A percentile compares a stretch with the other conserved stretches of the same genome.
Evolutionary conservation across 2,329 filamentous ascomycete species (phyloP).

Genomic region (Berkeleyomyces basicola): DNA sequence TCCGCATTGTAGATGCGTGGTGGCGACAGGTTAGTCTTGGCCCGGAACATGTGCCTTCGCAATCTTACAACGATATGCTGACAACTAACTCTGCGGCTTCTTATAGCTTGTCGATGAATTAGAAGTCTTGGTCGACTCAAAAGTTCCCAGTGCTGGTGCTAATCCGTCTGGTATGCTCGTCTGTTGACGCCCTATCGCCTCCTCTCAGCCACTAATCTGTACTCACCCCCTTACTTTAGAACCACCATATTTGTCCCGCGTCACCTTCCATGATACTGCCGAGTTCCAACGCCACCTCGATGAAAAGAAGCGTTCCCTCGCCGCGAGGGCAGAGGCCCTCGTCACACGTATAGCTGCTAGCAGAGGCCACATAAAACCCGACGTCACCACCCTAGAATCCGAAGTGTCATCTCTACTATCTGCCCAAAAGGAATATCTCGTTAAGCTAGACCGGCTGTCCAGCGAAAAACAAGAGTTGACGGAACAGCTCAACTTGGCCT

Average conservation of each 20-base stretch:
- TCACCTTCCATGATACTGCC: conserved; percentile 44
- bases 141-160: neutral
- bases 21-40: conserved; percentile 63
- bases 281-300: conserved; percentile 73
- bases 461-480: conserved; percentile 72
- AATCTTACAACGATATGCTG: neutral
- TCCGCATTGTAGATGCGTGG: conserved; percentile 83
- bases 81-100: neutral
- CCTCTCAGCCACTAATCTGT: conserved; percentile 16
- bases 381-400: conserved; percentile 55
- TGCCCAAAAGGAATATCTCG: conserved; percentile 63
- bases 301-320: conserved; percentile 59
- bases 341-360: conserved; percentile 38
- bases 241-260: conserved; percentile 37
- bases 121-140: conserved; percentile 4
- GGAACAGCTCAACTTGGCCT: conserved; percentile 75
- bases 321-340: conserved; percentile 53
- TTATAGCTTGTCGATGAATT: conserved; percentile 10
- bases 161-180: conserved; percentile 18
- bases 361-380: conserved; percentile 42
- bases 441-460: conserved; percentile 58
- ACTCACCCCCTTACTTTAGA: conserved; percentile 22
- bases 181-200: no score
- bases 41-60: neutral
- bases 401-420: conserved; percentile 62